phyloP scores from a whole-genome alignment of 1,284 basidiomycete genomes.

The Phaffia rhodozyma region DNA sequence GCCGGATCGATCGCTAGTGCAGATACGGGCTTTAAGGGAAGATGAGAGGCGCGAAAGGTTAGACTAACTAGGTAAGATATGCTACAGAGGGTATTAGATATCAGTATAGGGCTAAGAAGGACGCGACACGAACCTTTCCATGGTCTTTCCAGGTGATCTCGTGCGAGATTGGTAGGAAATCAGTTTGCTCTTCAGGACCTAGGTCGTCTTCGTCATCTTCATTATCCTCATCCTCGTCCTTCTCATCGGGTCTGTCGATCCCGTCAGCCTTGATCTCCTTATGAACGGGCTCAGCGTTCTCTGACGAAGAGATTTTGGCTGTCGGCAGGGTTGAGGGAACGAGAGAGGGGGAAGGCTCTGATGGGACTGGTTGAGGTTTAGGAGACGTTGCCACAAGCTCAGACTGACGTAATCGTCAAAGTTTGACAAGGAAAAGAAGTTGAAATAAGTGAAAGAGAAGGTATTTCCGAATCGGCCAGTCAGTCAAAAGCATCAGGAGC shows the following conservation, averaged over 20 bases:
- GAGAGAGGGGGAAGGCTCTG: neutral
- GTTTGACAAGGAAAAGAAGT: neutral
- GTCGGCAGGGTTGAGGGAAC: neutral
- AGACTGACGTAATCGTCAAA: neutral
- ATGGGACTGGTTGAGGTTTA: neutral
- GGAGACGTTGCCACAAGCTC: neutral
- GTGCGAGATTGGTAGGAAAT: conserved; percentile 44
- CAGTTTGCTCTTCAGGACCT: conserved; percentile 27
- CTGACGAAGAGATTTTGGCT: neutral
- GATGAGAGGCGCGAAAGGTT: neutral
- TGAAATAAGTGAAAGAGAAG: neutral
- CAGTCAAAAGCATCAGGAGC: neutral
- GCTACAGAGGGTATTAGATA: neutral
- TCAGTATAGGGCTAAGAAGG: neutral
- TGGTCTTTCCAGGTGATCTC: conserved; percentile 87
- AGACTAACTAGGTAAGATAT: neutral
- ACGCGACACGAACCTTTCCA: conserved; percentile 46
- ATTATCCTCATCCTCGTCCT: conserved; percentile 24
- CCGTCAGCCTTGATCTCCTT: conserved; percentile 28
- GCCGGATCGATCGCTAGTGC: conserved; percentile 84
- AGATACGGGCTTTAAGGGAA: conserved; percentile 53
- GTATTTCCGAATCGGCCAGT: neutral
- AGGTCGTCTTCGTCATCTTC: conserved; percentile 22
- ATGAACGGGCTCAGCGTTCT: conserved; percentile 9
- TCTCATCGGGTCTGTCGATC: conserved; percentile 9